Conservation (phyloP, 352 stramenopile species). For the Globisporangium perplexum region DNA sequence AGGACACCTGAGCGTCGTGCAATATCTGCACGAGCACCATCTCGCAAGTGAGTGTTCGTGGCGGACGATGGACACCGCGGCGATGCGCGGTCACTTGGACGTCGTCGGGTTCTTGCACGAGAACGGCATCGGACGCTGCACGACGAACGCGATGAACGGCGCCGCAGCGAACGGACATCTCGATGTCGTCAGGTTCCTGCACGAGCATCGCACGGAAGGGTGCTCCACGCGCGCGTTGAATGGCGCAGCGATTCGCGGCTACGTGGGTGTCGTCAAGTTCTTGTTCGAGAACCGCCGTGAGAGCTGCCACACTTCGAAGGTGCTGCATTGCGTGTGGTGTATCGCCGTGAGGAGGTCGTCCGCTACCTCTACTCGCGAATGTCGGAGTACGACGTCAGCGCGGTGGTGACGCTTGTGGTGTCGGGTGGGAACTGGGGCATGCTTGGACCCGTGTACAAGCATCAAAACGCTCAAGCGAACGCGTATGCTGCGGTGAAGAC, state of each 20-base stretch:
- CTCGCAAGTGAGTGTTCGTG: background rate
- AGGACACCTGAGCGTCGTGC: background rate
- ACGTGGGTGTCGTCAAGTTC: no score
- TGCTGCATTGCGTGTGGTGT: no score
- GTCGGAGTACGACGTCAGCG: background rate
- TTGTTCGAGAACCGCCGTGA: background rate
- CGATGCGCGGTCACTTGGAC: background rate
- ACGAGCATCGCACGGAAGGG: no score
- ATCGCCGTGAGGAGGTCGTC: background rate
- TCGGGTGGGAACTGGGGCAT: no score
- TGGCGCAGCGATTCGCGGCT: no score
- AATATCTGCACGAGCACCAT: background rate
- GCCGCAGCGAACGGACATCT: background rate
- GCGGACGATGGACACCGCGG: background rate
- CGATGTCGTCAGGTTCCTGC: background rate
- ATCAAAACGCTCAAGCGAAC: no score
- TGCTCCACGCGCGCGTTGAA: no score
- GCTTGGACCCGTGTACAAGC: no score
- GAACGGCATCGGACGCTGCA: background rate
- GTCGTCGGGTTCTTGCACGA: constrained; percentile 1
- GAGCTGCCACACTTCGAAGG: background rate
- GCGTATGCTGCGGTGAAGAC: no score
- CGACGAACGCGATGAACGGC: background rate
- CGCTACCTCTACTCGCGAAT: background rate
- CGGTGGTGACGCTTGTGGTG: no score